Evolutionary conservation across 2,329 filamentous ascomycete genomes (phyloP).

Genomic region (Aspergillus arachidicola): DNA sequence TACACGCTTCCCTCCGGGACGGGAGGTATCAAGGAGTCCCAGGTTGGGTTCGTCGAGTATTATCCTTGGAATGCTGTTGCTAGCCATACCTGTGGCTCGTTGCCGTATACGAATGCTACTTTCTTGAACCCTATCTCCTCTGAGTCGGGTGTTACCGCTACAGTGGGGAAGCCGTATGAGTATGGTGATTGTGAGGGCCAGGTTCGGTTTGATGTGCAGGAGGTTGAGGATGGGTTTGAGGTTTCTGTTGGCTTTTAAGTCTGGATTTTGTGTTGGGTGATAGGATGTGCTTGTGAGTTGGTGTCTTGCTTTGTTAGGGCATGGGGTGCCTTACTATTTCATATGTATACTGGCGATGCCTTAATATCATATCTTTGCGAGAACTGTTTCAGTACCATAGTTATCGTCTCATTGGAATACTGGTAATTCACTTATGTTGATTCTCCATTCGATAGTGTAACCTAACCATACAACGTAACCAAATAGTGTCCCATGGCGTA

Average conservation of each 20-base stretch:
- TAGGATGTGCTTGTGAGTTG: too few relatives aligned
- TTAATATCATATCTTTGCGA: background rate
- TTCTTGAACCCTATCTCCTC: conserved; percentile 23
- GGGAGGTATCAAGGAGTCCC: conserved; percentile 23
- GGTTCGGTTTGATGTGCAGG: conserved; percentile 21
- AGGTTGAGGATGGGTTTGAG: conserved; percentile 15
- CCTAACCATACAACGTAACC: background rate
- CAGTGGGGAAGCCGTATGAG: conserved; percentile 26
- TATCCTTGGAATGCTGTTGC: conserved; percentile 25
- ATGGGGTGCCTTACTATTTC: background rate
- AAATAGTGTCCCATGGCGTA: background rate
- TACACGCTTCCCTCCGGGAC: conserved; percentile 28
- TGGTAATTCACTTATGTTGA: background rate
- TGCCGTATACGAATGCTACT: conserved; percentile 24
- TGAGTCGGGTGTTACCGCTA: conserved; percentile 11
- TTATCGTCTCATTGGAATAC: background rate
- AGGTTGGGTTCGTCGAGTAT: conserved; percentile 35
- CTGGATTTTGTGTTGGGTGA: too few relatives aligned
- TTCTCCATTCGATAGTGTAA: background rate
- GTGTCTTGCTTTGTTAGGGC: background rate
- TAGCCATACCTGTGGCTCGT: conserved; percentile 18
- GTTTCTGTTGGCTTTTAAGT: conserved; percentile 26
- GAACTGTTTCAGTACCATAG: background rate
- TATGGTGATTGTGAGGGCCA: conserved; percentile 33
- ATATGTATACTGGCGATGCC: background rate